Evolutionary conservation across 441 rosid species (phyloP).

Genomic region (Daphne laureola): DNA sequence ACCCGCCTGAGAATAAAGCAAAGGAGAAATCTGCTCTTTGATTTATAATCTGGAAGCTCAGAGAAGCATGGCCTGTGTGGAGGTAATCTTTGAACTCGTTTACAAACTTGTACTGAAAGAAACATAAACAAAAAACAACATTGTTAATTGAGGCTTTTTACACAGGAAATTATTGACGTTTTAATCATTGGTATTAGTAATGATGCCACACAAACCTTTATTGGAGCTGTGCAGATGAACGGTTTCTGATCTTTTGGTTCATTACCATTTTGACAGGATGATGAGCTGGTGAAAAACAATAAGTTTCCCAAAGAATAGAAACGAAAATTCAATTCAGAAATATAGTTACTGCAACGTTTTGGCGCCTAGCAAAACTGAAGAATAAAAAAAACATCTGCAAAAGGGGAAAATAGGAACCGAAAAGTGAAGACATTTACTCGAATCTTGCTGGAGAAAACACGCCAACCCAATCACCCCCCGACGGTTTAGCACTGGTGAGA

Average conservation of each 20-base stretch:
- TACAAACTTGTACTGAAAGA: conserved; percentile 58
- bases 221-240: conserved; percentile 68
- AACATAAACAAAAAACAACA: conserved; percentile 8
- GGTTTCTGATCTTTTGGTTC: conserved; percentile 48
- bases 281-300: conserved; percentile 29
- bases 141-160: background rate
- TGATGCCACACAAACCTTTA: conserved; percentile 42
- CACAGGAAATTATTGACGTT: background rate
- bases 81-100: conserved; percentile 38
- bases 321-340: too few relatives aligned
- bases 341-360: too few relatives aligned
- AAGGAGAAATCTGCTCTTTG: conserved; percentile 91
- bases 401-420: background rate
- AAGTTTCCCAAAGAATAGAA: conserved; percentile 2
- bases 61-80: conserved; percentile 47
- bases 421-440: conserved; percentile 31
- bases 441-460: conserved; percentile 74
- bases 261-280: conserved; percentile 37
- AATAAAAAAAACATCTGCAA: background rate
- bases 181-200: background rate
- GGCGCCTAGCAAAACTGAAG: background rate
- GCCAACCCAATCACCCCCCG: conserved; percentile 61
- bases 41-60: conserved; percentile 73
- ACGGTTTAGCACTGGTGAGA: conserved; percentile 29
- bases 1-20: conserved; percentile 64